Evolutionary conservation across 371 early-diverging fungal genomes (phyloP).

Genomic region (Circinella minor): DNA sequence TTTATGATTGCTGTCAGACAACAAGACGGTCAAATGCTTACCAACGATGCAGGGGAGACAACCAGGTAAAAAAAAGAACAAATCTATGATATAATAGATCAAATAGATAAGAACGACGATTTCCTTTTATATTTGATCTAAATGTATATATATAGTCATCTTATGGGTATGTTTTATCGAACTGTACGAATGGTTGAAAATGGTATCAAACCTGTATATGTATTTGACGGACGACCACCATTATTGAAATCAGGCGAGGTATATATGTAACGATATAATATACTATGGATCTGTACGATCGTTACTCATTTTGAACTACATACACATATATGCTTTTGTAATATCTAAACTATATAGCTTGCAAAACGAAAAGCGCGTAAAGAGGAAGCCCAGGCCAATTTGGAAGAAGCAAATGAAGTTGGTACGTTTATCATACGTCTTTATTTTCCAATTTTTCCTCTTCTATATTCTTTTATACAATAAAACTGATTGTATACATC

Average conservation of each 20-base stretch:
- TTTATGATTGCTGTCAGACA: constrained; percentile 98
- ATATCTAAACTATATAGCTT: constrained; percentile 51
- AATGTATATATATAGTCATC: constrained; percentile 68
- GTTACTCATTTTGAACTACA: too few relatives aligned
- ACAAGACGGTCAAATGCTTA: constrained; percentile 89
- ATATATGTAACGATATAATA: constrained; percentile 9
- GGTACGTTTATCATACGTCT: constrained; percentile 45
- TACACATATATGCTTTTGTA: background rate
- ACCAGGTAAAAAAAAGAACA: constrained; percentile 68
- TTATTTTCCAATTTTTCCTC: background rate
- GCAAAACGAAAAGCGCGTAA: constrained; percentile 89
- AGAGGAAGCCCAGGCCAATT: constrained; percentile 81
- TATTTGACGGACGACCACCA: constrained; percentile 99
- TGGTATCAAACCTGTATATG: constrained; percentile 98
- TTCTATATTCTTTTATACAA: too few relatives aligned
- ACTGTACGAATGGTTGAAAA: constrained; percentile 98
- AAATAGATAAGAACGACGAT: background rate
- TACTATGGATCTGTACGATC: too few relatives aligned
- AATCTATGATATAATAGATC: background rate
- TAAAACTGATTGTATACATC: too few relatives aligned
- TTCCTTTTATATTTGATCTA: background rate
- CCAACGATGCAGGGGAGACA: constrained; percentile 90
- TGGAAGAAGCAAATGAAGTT: constrained; percentile 86
- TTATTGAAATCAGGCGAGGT: constrained; percentile 94
- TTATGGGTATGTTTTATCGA: constrained; percentile 99